Base-by-base conservation (phyloP, 495 filamentous ascomycete species). In the Aspergillus coremiiformis region DNA sequence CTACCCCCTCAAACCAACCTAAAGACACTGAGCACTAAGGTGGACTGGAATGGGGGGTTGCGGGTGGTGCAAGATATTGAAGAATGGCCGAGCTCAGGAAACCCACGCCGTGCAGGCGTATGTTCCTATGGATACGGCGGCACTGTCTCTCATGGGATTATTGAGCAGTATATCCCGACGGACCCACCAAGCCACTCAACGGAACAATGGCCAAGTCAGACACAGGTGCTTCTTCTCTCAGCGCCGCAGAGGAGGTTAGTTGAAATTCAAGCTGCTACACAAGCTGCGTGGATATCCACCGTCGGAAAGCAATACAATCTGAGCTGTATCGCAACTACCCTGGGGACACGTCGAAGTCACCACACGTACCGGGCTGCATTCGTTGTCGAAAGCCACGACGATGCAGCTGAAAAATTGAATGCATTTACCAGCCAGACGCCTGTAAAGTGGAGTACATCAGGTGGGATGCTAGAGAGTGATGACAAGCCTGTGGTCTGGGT, bases 1-100 rank as follows among this genome's bases (percentile, higher is more conserved):
- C 43, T 75, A 8, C 65, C 68, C 0, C 68, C 73, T 17, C 75
- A 56, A 48, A 52, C 35, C 0, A 57, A 43, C 37, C 53, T 78
- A 39, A 59, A 65, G 10, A 60, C 58, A 12, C 51, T 67, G 0
- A 78, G 75, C 50, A 60, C 67, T 8, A 39, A 49, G 10, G 67
- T 69, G 8, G 19, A 46, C 15, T 46, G 44, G 44, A 19, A 19
- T 11, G 21, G 19, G n/a, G 24, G 44, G 24, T 15, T 27, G 3
- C 22, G 26, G 3, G 44, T 46, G 44, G 44, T 46, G 44, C 23
- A 20, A 5, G 51, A 50, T 12, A 41, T 66, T 2, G 53, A 64
- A 0, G 54, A 67, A 12, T 66, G 64, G 65, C 43, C 21, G n/a
- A 30, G 19, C 1, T 21, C 23, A n/a, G 19, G n/a, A 21, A n/a